Conservation (phyloP, 2,329 filamentous ascomycete genomes). For the Hypoxylon sp. region DNA sequence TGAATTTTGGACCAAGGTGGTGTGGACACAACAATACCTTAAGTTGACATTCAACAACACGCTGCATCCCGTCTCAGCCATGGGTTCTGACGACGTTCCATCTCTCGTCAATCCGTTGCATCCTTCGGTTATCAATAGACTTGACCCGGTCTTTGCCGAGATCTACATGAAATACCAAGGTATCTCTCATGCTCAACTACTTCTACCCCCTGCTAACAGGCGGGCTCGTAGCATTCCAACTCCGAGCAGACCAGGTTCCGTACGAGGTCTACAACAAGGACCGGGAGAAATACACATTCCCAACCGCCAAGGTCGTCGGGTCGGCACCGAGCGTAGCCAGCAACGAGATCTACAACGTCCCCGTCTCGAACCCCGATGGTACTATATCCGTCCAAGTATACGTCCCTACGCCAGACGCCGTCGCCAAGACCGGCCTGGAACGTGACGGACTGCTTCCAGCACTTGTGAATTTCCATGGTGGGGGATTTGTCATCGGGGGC, state of each 20-base stretch:
- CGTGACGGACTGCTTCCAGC: conserved; percentile 56
- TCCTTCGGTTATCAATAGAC: conserved; percentile 58
- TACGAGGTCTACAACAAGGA: conserved; percentile 47
- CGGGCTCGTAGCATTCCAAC: conserved; percentile 46
- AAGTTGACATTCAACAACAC: conserved; percentile 16
- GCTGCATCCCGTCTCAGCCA: conserved; percentile 27
- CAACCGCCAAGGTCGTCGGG: conserved; percentile 38
- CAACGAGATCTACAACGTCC: conserved; percentile 41
- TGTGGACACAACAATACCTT: conserved; percentile 9
- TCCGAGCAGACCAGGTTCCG: conserved; percentile 47
- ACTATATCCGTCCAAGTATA: conserved; percentile 58
- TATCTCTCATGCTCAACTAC: conserved; percentile 53
- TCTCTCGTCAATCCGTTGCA: conserved; percentile 59
- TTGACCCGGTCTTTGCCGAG: conserved; percentile 61
- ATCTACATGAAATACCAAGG: conserved; percentile 57
- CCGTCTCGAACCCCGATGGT: conserved; percentile 42
- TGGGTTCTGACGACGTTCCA: conserved; percentile 42
- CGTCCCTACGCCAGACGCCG: conserved; percentile 53
- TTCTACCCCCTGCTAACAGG: conserved; percentile 51
- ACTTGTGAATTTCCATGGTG: conserved; percentile 63
- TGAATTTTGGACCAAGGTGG: conserved; percentile 9
- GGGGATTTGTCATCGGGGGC: conserved; percentile 63
- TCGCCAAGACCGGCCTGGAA: conserved; percentile 35
- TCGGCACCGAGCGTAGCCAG: conserved; percentile 42
- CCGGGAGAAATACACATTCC: conserved; percentile 44